These are phyloP conservation scores for Lolium multiflorum DNA, from an alignment of 176 grass and related monocot genomes.

Conservation along the genomic window DNA sequence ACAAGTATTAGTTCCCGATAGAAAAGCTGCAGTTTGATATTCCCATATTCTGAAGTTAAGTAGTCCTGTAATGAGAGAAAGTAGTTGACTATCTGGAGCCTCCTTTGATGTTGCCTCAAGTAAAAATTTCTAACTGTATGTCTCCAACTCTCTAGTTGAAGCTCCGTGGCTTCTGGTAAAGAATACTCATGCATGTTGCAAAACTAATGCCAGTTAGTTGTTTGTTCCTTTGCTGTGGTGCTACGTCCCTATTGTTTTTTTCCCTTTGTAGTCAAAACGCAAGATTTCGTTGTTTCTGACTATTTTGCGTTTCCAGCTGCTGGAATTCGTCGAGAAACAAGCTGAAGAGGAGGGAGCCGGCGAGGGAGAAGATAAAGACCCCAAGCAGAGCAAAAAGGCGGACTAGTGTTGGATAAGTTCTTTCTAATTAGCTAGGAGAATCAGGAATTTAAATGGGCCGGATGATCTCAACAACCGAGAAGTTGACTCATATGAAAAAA, in stretches of 20 bases:
- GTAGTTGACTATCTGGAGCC: too few relatives aligned
- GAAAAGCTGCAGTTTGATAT: too few relatives aligned
- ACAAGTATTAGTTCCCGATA: too few relatives aligned
- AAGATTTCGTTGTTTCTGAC: background rate
- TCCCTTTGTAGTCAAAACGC: background rate
- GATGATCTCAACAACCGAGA: slow-evolving; percentile 19
- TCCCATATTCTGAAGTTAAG: background rate
- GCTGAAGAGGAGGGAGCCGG: slow-evolving; percentile 41
- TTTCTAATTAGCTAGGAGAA: background rate
- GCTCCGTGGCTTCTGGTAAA: too few relatives aligned
- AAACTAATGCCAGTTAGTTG: background rate
- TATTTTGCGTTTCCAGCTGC: slow-evolving; percentile 55
- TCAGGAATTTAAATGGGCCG: slow-evolving; percentile 18
- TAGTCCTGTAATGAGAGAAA: too few relatives aligned
- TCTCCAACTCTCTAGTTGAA: too few relatives aligned
- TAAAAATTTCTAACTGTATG: too few relatives aligned
- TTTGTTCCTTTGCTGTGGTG: background rate
- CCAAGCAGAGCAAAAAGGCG: slow-evolving; percentile 42
- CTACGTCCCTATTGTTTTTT: background rate
- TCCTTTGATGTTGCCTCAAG: too few relatives aligned
- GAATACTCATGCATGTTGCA: too few relatives aligned
- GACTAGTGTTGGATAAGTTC: slow-evolving; percentile 27
- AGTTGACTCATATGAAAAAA: slow-evolving; percentile 8
- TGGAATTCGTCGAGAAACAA: slow-evolving; percentile 73
- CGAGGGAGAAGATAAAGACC: slow-evolving; percentile 31